These are phyloP conservation scores for Wickerhamiella lipophila DNA, from an alignment of 805 yeast species.

Conservation along the genomic window DNA sequence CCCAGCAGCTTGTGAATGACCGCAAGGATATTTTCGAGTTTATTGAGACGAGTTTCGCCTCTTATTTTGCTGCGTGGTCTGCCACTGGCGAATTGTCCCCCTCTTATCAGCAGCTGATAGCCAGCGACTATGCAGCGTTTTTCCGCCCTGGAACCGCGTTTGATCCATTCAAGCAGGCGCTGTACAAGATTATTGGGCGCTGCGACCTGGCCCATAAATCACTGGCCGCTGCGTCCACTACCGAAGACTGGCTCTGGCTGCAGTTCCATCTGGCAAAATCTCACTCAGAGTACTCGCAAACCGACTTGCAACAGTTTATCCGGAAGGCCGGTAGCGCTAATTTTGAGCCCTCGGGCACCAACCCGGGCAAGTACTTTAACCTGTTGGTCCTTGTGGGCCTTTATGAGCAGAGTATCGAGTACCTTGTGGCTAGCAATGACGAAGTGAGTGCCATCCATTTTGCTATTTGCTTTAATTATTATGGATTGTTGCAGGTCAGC, in stretches of 20 bases:
- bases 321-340: constrained; percentile 59
- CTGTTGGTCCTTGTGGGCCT: constrained; percentile 63
- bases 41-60: constrained; percentile 72
- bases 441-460: constrained; percentile 85
- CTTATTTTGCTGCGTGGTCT: constrained; percentile 59
- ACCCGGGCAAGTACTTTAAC: constrained; percentile 61
- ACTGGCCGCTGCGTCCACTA: constrained; percentile 58
- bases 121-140: constrained; percentile 72
- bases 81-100: constrained; percentile 46
- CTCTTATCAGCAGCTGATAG: constrained; percentile 51
- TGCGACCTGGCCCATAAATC: constrained; percentile 53
- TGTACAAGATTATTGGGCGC: constrained; percentile 85
- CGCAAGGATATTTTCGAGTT: constrained; percentile 66
- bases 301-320: constrained; percentile 61
- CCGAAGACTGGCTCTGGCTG: constrained; percentile 96
- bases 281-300: constrained; percentile 39
- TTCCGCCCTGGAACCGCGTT: constrained; percentile 53
- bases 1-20: constrained; percentile 50
- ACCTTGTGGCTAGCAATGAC: constrained; percentile 40
- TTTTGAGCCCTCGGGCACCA: constrained; percentile 37
- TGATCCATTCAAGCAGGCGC: constrained; percentile 84
- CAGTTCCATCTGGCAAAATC: constrained; percentile 51
- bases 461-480: constrained; percentile 66
- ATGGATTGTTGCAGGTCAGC: constrained; percentile 48
- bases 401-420: constrained; percentile 66